A percentile compares a stretch with the other conserved stretches of the same genome.
These are phyloP conservation scores for Catunica adiposa DNA, from an alignment of 2,329 filamentous ascomycete genomes.

Conservation along the genomic window DNA sequence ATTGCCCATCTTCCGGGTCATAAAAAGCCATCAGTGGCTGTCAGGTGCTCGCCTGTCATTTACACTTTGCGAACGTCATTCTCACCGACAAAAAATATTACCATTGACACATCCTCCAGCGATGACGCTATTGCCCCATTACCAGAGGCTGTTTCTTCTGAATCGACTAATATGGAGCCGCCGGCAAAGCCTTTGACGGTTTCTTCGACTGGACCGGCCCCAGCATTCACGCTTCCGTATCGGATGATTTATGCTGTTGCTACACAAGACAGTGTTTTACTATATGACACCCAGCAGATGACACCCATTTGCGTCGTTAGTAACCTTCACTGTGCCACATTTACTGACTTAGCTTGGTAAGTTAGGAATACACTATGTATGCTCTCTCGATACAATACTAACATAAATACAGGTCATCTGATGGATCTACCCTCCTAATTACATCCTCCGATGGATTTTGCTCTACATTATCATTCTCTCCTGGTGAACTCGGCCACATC, in stretches of 20 bases:
- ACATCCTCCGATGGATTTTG: constrained; percentile 98
- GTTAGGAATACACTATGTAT: no score
- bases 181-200: constrained; percentile 47
- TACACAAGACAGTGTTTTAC: constrained; percentile 82
- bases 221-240: constrained; percentile 74
- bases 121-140: constrained; percentile 72
- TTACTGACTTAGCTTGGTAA: constrained; percentile 91
- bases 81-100: constrained; percentile 69
- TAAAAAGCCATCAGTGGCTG: constrained; percentile 93
- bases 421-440: constrained; percentile 53
- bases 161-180: constrained; percentile 65
- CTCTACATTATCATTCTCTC: constrained; percentile 68
- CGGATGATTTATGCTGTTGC: constrained; percentile 93
- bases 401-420: constrained; percentile 26
- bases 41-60: constrained; percentile 80
- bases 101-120: constrained; percentile 77
- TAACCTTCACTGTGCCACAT: constrained; percentile 93
- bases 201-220: constrained; percentile 40
- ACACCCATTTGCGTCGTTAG: constrained; percentile 88
- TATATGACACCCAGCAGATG: constrained; percentile 95
- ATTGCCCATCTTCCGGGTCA: constrained; percentile 90
- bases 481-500: constrained; percentile 68
- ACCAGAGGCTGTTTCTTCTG: constrained; percentile 38
- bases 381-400: neutral
- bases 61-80: constrained; percentile 61